A percentile compares a stretch with the other conserved stretches of the same genome.
These are phyloP conservation scores for Zygoascus meyerae DNA, from an alignment of 1,139 yeast genomes.

Conservation along the genomic window DNA sequence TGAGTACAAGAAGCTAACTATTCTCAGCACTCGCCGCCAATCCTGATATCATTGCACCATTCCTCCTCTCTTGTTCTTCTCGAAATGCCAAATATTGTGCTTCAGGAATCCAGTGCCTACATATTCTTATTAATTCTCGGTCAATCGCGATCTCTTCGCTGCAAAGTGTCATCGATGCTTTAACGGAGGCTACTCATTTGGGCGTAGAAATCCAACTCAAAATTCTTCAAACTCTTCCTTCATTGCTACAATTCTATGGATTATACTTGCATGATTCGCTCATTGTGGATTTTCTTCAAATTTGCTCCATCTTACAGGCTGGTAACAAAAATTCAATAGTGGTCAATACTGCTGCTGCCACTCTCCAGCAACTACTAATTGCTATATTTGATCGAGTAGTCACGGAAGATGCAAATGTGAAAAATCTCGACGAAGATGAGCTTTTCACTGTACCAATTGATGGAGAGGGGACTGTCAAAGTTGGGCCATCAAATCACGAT, in stretches of 20 bases:
- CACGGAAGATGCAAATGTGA: conserved; percentile 35
- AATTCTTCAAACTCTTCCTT: conserved; percentile 79
- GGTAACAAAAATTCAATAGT: conserved; percentile 71
- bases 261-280: conserved; percentile 48
- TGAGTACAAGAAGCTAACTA: neutral
- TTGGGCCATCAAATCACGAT: conserved; percentile 57
- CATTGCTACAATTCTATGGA: conserved; percentile 61
- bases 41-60: conserved; percentile 56
- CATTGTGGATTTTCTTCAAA: conserved; percentile 53
- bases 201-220: conserved; percentile 82
- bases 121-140: conserved; percentile 47
- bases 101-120: conserved; percentile 64
- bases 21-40: conserved; percentile 5
- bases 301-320: conserved; percentile 68
- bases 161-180: conserved; percentile 54
- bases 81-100: conserved; percentile 70
- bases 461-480: conserved; percentile 39
- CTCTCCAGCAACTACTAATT: conserved; percentile 76
- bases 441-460: conserved; percentile 35
- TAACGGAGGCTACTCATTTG: conserved; percentile 66
- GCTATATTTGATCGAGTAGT: conserved; percentile 64
- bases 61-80: conserved; percentile 64
- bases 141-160: conserved; percentile 51
- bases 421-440: conserved; percentile 37
- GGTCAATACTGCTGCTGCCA: conserved; percentile 88